A percentile compares a stretch with the other conserved stretches of the same genome.
These are phyloP conservation scores for Pezicula rhizophila DNA, from an alignment of 2,329 filamentous ascomycete genomes.

Conservation along the genomic window DNA sequence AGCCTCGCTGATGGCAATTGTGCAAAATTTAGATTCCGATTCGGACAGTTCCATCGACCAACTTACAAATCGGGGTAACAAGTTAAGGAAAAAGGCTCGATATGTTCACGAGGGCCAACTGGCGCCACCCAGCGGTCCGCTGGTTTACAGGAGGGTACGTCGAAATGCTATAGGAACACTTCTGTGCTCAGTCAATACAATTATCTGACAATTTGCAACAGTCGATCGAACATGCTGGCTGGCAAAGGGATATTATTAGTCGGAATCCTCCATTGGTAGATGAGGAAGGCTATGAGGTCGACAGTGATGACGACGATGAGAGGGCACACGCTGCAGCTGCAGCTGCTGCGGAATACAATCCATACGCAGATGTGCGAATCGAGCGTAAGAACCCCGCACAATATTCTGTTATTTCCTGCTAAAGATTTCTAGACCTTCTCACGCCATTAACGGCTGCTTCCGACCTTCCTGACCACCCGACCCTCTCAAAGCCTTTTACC, in stretches of 20 bases:
- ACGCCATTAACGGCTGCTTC: conserved; percentile 69
- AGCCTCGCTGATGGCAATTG: conserved; percentile 13
- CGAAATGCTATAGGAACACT: not conserved
- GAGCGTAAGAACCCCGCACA: conserved; percentile 49
- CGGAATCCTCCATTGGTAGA: conserved; percentile 68
- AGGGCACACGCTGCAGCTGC: conserved; percentile 54
- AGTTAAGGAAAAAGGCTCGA: conserved; percentile 68
- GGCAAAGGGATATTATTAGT: conserved; percentile 65
- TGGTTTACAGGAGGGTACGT: conserved; percentile 65
- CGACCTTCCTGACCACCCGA: conserved; percentile 68
- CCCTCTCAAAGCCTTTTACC: conserved; percentile 67
- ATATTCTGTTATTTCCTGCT: conserved; percentile 6
- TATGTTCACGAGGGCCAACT: conserved; percentile 67
- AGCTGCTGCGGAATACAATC: conserved; percentile 63
- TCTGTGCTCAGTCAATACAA: conserved; percentile 20
- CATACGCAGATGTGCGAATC: conserved; percentile 65
- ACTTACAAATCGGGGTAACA: conserved; percentile 70
- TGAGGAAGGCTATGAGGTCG: conserved; percentile 71
- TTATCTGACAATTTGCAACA: conserved; percentile 29
- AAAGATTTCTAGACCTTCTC: conserved; percentile 54
- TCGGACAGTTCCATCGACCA: conserved; percentile 67
- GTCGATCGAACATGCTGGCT: conserved; percentile 69
- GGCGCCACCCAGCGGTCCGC: conserved; percentile 57
- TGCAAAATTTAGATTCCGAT: conserved; percentile 57
- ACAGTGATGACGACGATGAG: conserved; percentile 65